These are phyloP conservation scores for Podospora pseudocomata DNA, from an alignment of 495 filamentous ascomycete species.

Conservation along the genomic window DNA sequence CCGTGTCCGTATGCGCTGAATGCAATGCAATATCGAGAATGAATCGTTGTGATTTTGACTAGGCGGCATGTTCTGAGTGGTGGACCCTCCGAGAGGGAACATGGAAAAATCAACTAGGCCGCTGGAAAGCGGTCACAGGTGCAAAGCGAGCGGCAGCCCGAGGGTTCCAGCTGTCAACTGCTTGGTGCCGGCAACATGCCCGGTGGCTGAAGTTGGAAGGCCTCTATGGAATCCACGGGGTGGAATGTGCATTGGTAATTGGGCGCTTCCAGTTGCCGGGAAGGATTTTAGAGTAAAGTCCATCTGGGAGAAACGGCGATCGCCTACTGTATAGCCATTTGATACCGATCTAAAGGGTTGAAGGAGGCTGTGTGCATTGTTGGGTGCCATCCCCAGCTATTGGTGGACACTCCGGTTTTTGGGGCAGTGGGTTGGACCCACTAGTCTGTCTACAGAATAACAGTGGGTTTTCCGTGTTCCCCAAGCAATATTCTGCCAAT, in stretches of 20 bases:
- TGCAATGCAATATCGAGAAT: neutral
- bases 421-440: neutral
- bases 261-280: neutral
- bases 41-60: neutral
- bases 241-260: neutral
- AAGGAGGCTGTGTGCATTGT: neutral
- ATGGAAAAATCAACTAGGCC: neutral
- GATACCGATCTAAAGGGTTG: neutral
- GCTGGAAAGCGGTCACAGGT: conserved; percentile 1
- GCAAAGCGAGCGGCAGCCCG: conserved; percentile 2
- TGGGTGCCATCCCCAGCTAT: neutral
- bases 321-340: neutral
- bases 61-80: neutral
- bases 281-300: neutral
- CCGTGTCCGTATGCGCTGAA: neutral
- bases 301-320: neutral
- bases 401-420: neutral
- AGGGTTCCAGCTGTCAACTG: neutral
- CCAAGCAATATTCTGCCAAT: neutral
- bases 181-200: neutral
- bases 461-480: neutral
- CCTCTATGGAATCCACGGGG: neutral
- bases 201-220: neutral
- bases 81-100: neutral
- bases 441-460: neutral